phyloP scores from a whole-genome alignment of 306 rosid species.

The Chamaecrista fasciculata region DNA sequence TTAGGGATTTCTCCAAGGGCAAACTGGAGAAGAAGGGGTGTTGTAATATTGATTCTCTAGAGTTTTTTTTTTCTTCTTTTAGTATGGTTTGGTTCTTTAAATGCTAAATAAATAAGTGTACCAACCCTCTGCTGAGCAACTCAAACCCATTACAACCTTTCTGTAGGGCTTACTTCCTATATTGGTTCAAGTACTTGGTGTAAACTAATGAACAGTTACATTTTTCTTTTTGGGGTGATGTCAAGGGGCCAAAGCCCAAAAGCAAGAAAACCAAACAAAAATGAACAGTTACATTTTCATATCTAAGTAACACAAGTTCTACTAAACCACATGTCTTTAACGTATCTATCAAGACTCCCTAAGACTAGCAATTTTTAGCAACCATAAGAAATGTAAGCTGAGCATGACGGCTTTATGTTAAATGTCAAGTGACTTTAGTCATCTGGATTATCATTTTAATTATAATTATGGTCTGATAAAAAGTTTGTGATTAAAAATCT shows the following conservation, averaged over 20 bases:
- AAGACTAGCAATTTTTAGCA: slow-evolving; percentile 9
- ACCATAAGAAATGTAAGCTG: slow-evolving; percentile 6
- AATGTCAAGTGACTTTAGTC: background rate
- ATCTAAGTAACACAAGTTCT: background rate
- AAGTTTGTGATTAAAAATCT: background rate
- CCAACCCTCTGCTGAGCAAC: background rate
- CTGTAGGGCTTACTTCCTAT: background rate
- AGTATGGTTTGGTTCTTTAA: too few species aligned
- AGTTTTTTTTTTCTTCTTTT: too few species aligned
- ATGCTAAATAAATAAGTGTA: slow-evolving; percentile 5
- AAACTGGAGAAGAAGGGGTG: background rate
- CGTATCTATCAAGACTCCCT: background rate
- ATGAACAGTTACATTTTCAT: background rate
- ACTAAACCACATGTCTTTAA: background rate
- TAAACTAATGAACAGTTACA: background rate
- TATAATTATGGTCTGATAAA: background rate
- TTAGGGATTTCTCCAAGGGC: background rate
- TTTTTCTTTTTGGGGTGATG: too few species aligned
- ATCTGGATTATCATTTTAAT: background rate
- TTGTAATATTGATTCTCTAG: background rate
- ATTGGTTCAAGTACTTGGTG: background rate
- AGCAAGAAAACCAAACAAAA: too few species aligned
- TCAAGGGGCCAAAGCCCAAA: too few species aligned
- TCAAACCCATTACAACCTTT: background rate
- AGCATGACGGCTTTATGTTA: background rate